phyloP scores from a whole-genome alignment of 2,329 filamentous ascomycete genomes.

The Penicillium psychrosexuale region DNA sequence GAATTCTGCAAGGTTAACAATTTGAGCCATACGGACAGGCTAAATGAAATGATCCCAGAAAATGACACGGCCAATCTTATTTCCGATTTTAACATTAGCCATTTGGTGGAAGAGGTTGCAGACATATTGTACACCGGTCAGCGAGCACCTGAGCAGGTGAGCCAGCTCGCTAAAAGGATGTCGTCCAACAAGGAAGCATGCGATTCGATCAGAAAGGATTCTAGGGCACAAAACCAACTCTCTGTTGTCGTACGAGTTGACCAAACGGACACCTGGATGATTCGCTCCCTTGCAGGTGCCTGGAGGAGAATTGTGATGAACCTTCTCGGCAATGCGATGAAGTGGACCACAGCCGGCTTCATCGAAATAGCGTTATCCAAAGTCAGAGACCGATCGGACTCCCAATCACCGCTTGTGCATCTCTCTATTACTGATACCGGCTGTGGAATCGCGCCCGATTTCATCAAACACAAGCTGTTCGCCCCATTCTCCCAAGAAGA shows the following conservation, averaged over 20 bases:
- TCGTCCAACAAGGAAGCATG: constrained; percentile 39
- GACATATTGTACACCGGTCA: constrained; percentile 31
- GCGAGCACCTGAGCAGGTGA: constrained; percentile 13
- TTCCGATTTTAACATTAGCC: constrained; percentile 33
- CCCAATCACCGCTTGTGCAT: constrained; percentile 20
- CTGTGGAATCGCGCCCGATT: constrained; percentile 60
- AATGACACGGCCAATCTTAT: constrained; percentile 23
- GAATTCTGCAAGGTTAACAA: constrained; percentile 39
- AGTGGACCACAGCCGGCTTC: constrained; percentile 34
- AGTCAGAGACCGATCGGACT: constrained; percentile 8
- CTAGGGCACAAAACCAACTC: constrained; percentile 3
- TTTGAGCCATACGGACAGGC: constrained; percentile 33
- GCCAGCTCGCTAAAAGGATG: constrained; percentile 10
- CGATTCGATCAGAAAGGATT: constrained; percentile 10
- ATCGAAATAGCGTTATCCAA: constrained; percentile 31
- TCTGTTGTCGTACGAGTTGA: constrained; percentile 32
- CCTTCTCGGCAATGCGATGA: constrained; percentile 37
- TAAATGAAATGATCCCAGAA: constrained; percentile 17
- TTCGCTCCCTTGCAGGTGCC: constrained; percentile 29
- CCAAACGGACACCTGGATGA: constrained; percentile 28
- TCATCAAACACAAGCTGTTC: constrained; percentile 48
- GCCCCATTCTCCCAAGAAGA: constrained; percentile 62
- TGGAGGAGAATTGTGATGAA: constrained; percentile 41
- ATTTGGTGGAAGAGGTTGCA: constrained; percentile 32
- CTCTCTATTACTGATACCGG: constrained; percentile 60